Base-by-base conservation (phyloP, 768 basidiomycete genomes). In the Lactarius evosmus region DNA sequence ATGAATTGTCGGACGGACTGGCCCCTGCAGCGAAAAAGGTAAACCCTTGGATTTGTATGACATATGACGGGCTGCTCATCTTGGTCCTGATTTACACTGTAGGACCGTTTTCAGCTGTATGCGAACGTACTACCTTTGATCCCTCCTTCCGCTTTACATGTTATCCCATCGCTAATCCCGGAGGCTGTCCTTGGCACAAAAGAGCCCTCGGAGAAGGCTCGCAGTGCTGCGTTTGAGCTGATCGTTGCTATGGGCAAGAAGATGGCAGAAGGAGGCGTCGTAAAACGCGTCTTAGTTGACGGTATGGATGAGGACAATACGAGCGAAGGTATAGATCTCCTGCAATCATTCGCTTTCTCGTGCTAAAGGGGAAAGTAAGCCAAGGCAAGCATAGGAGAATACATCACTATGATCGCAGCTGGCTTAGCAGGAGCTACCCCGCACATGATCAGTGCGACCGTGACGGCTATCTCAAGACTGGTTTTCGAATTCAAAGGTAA, bases 391-490 rank as follows among this genome's bases (percentile, higher is more conserved):
- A 81, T 95, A 51, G 87, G 93, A 69, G 97, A 98, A 73, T 98
- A 91, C 73, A 80, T 98, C 78, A 99, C 91, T 3, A 98, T 99
- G 95, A 79, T 98, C 32, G 92, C 92, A 40, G 95, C 94, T 69
- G 97, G 97, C 62, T 77, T 98, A 53, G 95, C 94, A 9, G 95
- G 93, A 25, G 88, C 91, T 16, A 91, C 86, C 12, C 95, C 96
- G 0, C 97, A 99, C 72, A 98, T 97, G 94, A 96, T 98, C 73
- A 96, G 95, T 71, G 97, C 97, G 2, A 93, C 93, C 1, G 86
- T 98, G 58, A 98, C 95, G 7, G 93, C 94, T 0, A 85, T 99
- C 59, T 95, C 95, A 2, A 85, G 97, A 27, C 80, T 98, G 14
- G 81, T 98, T 19, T 99, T 98, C 73, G 97, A 98, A 76, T 99